These are phyloP conservation scores for Petrea volubilis DNA, from an alignment of 257 asterid genomes.

Conservation along the genomic window DNA sequence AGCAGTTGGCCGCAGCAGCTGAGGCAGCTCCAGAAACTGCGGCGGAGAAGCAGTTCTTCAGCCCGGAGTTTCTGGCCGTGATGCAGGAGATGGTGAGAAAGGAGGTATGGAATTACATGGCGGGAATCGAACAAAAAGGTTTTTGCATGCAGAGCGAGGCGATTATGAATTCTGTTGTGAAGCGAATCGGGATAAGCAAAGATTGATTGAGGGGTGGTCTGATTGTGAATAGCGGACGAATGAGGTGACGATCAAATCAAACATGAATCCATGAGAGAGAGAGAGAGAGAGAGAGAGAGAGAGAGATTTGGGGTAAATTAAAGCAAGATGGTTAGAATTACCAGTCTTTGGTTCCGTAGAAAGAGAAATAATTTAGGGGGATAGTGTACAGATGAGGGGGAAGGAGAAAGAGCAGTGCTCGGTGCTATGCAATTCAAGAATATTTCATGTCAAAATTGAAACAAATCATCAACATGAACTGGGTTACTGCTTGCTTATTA, in stretches of 20 bases:
- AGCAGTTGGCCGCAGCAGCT: not conserved
- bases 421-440: not conserved
- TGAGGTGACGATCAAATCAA: not conserved
- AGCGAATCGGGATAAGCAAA: conserved; percentile 58
- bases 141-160: conserved; percentile 43
- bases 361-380: conserved; percentile 6
- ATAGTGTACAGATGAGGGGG: conserved; percentile 10
- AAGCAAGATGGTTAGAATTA: not conserved
- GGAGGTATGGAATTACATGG: conserved; percentile 69
- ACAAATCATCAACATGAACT: not conserved
- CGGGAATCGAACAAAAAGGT: conserved; percentile 47
- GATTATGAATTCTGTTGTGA: conserved; percentile 49
- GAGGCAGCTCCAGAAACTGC: not conserved
- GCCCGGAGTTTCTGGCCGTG: conserved; percentile 53
- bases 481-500: not conserved
- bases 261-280: no score
- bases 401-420: not conserved
- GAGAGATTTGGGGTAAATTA: not conserved
- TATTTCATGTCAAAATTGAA: conserved; percentile 1
- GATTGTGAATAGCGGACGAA: not conserved
- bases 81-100: conserved; percentile 69
- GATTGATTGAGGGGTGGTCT: conserved; percentile 48
- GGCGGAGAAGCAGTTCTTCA: conserved; percentile 54
- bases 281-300: not conserved
- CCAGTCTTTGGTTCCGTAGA: not conserved